These are phyloP conservation scores for Syzygium syzygioides DNA, from an alignment of 441 rosid species.

Conservation along the genomic window DNA sequence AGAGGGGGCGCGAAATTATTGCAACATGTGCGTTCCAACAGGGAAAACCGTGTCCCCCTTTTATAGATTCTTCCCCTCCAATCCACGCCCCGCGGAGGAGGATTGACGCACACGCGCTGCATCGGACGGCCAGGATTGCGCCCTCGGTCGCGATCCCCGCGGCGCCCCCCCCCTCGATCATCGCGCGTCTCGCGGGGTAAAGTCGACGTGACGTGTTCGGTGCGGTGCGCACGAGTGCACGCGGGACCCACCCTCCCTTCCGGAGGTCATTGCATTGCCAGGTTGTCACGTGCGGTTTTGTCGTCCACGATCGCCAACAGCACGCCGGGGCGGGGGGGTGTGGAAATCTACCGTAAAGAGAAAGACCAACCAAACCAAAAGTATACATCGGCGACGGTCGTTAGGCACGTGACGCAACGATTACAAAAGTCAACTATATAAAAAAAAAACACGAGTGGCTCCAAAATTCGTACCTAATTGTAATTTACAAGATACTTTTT, in stretches of 20 bases:
- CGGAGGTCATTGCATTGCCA: background rate
- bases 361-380: background rate
- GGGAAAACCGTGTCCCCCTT: background rate
- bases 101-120: background rate
- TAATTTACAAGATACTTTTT: background rate
- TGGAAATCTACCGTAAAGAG: background rate
- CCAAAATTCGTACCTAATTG: background rate
- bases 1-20: background rate
- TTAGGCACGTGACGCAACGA: background rate
- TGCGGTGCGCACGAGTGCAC: conserved; percentile 30
- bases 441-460: background rate
- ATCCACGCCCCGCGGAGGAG: background rate
- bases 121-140: background rate
- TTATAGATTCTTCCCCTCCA: background rate
- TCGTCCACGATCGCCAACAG: background rate
- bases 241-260: conserved; percentile 2
- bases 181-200: background rate
- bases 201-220: background rate
- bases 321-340: background rate
- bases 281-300: conserved; percentile 33
- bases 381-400: background rate
- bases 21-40: background rate
- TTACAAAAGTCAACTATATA: background rate
- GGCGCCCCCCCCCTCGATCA: no score
- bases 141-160: background rate